Base-by-base conservation (phyloP, 2,329 filamentous ascomycete species). In the Colletotrichum endophyticum region DNA sequence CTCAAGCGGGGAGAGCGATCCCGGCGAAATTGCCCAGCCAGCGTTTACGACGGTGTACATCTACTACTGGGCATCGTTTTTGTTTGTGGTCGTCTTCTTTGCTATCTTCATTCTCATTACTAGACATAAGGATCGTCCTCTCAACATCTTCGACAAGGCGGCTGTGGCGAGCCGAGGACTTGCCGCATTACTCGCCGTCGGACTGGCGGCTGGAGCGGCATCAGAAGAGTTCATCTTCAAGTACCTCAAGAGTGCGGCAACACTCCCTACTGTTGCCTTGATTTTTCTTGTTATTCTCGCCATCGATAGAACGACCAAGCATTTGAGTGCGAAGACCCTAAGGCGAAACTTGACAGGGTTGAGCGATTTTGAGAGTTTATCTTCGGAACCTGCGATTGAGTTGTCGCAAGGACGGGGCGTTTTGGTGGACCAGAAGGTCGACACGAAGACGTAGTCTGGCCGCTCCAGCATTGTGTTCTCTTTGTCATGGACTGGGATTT, bases 31-130 rank as follows among this genome's bases (percentile, higher is more conserved):
- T 6, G 70, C 66, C 6, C 44, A 73, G 16, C 74, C 74, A 11
- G 74, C 70, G 9, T 76, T 73, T 49, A 73, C 49, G 13, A 73
- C 74, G 3, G 66, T 76, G 19, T 76, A 76, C n/a, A 53, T 70
- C 8, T 76, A 76, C 71, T 76, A 76, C 49, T 76, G 74, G 74
- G 34, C 34, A n/a, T 76, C 74, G 0, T 70, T 76, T 19, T 62
- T 73, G 3, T 73, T 76, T 4, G 74, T 73, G 22, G 70, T 73
- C 19, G 49, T 44, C n/a, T 70, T 66, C 13, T 70, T 76, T 6
- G 74, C 57, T 7, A 30, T 76, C 6, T 76, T 76, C 66, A 76
- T 76, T 5, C 15, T 76, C 49, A 76, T 76, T 6, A 73, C 74
- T 4, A 22, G 74, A 28, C 74, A 73, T 22, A 70, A 73, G 25